Base-by-base conservation (phyloP, 2,329 filamentous ascomycete species). In the Penicillium sp. region DNA sequence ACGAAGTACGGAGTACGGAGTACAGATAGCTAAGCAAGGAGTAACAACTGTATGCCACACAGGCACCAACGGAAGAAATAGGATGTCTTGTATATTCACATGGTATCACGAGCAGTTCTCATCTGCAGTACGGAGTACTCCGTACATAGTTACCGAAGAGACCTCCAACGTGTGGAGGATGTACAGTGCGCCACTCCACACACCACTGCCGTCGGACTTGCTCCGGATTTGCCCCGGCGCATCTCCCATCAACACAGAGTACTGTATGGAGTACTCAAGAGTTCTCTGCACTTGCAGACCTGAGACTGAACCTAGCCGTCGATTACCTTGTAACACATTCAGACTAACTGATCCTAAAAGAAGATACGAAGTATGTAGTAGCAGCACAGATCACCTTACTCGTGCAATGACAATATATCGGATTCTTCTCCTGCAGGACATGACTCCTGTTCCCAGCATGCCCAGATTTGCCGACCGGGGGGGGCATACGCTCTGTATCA, bases 401-500 rank as follows among this genome's bases (percentile, higher is more conserved):
- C 17, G 47, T 50, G 44, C 42, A n/a, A 55, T 60, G 61, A 60
- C 53, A 49, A 54, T 60, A 60, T 63, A 53, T 53, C 53, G 56
- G 35, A 47, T 59, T 54, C 10, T 56, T 33, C 44, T 17, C 24
- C 44, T 47, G 44, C 44, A 47, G 44, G 44, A 26, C 44, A 26
- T 47, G 22, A 26, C 24, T 47, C 45, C 15, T 15, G 44, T 12
- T 35, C n/a, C 51, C 51, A 54, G 51, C 51, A 37, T 40, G 51
- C 53, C 40, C 10, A 53, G 4, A 28, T 62, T 59, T 62, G 51
- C 53, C 58, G 53, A 37, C 44, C 26, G 26, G 26, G 45, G 22
- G 13, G 61, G 38, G 50, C 63, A 67, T 65, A 59, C 63, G 65
- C 63, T 50, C 59, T 63, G 66, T 67, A 65, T 64, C 63, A 64